Evolutionary conservation across 352 stramenopile species (phyloP).

Genomic region (Pythium sp.): DNA sequence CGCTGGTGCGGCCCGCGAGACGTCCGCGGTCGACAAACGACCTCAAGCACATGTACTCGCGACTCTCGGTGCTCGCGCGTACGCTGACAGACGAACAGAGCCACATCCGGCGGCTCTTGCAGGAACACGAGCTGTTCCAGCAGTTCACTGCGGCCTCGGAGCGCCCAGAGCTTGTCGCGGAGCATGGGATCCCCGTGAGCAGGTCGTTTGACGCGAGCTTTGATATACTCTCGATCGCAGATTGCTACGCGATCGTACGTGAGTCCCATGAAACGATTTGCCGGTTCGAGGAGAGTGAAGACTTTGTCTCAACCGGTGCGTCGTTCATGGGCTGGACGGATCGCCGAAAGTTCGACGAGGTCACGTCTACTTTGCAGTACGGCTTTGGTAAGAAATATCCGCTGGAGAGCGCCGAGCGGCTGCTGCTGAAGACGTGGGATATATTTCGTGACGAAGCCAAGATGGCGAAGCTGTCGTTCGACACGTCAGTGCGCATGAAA

Average conservation of each 20-base stretch:
- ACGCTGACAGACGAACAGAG: slow-evolving; percentile 40
- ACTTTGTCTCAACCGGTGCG: slow-evolving; percentile 37
- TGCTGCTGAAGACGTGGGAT: slow-evolving; percentile 43
- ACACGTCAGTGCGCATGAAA: slow-evolving; percentile 37
- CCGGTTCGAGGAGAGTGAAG: slow-evolving; percentile 30
- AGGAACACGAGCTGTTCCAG: slow-evolving; percentile 34
- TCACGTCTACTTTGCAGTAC: slow-evolving; percentile 32
- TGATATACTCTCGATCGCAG: slow-evolving; percentile 16
- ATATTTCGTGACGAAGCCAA: slow-evolving; percentile 38
- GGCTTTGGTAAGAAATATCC: slow-evolving; percentile 44
- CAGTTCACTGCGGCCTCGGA: slow-evolving; percentile 18
- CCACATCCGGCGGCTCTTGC: slow-evolving; percentile 29
- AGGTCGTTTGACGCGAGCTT: slow-evolving; percentile 36
- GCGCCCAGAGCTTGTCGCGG: background rate
- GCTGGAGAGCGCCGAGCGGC: slow-evolving; percentile 27
- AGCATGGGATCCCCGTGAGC: slow-evolving; percentile 27
- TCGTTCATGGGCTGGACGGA: slow-evolving; percentile 61
- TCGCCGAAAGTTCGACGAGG: slow-evolving; percentile 36
- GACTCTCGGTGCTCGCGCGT: slow-evolving; percentile 35
- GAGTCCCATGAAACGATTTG: slow-evolving; percentile 57
- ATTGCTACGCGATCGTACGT: slow-evolving; percentile 51
- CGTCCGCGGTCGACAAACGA: slow-evolving; percentile 9
- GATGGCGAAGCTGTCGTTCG: slow-evolving; percentile 46
- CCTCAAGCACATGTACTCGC: slow-evolving; percentile 21
- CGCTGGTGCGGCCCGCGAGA: slow-evolving; percentile 11